Conservation (phyloP, 1,284 basidiomycete species). For the Rhodotorula sp. region DNA sequence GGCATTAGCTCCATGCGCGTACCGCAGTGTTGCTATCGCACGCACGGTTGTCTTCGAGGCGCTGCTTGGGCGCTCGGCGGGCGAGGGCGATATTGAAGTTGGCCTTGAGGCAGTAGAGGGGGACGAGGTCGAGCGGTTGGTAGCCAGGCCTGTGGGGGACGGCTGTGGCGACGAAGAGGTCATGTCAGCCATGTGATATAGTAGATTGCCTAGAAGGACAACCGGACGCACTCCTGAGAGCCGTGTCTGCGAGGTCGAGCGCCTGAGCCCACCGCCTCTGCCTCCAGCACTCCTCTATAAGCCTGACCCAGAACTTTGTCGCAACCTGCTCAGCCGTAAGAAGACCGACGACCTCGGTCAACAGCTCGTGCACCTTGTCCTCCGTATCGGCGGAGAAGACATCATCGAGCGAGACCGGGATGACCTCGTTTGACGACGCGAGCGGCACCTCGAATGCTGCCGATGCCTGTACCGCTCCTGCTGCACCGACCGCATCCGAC, state of each 20-base stretch:
- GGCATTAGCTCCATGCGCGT: too few relatives aligned
- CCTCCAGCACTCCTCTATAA: conserved; percentile 72
- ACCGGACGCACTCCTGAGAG: conserved; percentile 47
- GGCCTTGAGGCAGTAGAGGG: conserved; percentile 73
- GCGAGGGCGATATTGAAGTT: conserved; percentile 77
- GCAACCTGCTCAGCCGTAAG: conserved; percentile 66
- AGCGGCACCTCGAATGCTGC: conserved; percentile 21
- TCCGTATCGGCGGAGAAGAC: conserved; percentile 47
- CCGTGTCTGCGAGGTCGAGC: conserved; percentile 54
- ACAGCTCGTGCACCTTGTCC: conserved; percentile 63
- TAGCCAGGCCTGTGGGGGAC: conserved; percentile 61
- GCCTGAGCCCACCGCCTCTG: conserved; percentile 49
- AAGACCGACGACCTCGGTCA: conserved; percentile 68
- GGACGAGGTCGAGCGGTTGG: conserved; percentile 60
- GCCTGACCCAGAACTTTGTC: conserved; percentile 68
- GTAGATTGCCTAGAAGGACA: neutral
- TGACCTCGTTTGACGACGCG: conserved; percentile 55
- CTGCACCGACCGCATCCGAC: too few relatives aligned
- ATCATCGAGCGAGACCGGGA: conserved; percentile 72
- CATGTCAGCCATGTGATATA: too few relatives aligned
- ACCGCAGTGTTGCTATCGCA: too few relatives aligned
- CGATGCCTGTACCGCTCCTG: too few relatives aligned
- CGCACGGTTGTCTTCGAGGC: conserved; percentile 64
- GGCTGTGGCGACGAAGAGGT: conserved; percentile 51
- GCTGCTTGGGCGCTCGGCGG: conserved; percentile 72